Percentiles rank a stretch among this genome's conserved stretches.
Conservation (phyloP, 2,329 filamentous ascomycete species). For the Parastagonospora nodorum region DNA sequence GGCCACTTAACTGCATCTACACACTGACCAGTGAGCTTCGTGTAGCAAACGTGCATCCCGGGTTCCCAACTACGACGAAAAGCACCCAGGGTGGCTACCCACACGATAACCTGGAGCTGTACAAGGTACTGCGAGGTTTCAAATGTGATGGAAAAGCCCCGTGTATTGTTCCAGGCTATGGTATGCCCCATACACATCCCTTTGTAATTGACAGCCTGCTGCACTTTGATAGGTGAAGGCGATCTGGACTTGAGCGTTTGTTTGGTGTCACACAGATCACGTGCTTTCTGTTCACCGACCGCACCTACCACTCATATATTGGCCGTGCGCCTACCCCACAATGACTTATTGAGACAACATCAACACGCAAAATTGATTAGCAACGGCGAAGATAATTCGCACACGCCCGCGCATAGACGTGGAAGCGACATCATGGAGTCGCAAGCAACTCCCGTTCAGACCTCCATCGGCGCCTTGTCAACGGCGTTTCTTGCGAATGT, state of each 20-base stretch:
- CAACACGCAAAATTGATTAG: too few relatives aligned
- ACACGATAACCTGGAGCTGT: too few relatives aligned
- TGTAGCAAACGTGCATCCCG: too few relatives aligned
- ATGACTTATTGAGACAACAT: too few relatives aligned
- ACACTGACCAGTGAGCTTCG: background rate
- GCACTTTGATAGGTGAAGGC: background rate
- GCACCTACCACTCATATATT: background rate
- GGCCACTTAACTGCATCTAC: conserved; percentile 26
- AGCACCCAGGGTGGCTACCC: too few relatives aligned
- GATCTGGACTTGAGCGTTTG: background rate
- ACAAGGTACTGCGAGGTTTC: too few relatives aligned
- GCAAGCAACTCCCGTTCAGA: background rate
- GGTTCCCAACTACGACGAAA: too few relatives aligned
- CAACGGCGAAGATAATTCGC: too few relatives aligned
- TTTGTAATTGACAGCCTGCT: background rate
- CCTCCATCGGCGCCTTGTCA: background rate
- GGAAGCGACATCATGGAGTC: background rate
- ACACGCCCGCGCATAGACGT: too few relatives aligned
- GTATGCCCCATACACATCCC: too few relatives aligned
- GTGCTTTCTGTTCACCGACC: conserved; percentile 10
- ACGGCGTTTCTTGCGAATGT: background rate
- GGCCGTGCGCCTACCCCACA: background rate
- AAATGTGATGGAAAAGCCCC: too few relatives aligned
- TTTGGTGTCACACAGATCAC: conserved; percentile 4
- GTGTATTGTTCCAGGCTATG: too few relatives aligned